These are phyloP conservation scores for Paramecium biaurelia DNA, from an alignment of 73 alveolate species.

Conservation along the genomic window DNA sequence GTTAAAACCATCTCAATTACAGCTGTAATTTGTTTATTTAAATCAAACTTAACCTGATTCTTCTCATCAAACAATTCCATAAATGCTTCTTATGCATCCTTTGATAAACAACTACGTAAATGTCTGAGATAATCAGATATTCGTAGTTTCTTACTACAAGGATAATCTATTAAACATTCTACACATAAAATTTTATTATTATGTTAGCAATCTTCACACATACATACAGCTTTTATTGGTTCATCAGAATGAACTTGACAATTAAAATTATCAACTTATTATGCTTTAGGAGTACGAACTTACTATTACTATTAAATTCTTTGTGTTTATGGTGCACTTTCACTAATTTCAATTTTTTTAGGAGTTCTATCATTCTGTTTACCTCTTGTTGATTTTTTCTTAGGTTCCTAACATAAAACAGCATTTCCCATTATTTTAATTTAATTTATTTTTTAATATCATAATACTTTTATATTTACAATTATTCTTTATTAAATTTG, in stretches of 20 bases:
- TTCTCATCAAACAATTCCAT: slow-evolving; percentile 49
- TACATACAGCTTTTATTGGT: slow-evolving; percentile 15
- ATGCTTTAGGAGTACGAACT: slow-evolving; percentile 39
- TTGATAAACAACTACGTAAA: neutral
- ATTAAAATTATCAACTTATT: slow-evolving; percentile 3
- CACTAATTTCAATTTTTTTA: neutral
- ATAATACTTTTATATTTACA: neutral
- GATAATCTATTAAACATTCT: slow-evolving; percentile 34
- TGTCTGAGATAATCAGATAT: neutral
- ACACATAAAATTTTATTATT: neutral
- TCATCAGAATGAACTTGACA: slow-evolving; percentile 40
- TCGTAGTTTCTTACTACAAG: slow-evolving; percentile 15
- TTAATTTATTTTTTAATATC: neutral
- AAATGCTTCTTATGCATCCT: slow-evolving; percentile 42
- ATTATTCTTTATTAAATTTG: neutral
- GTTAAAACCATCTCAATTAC: neutral
- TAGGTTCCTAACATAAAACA: slow-evolving; percentile 4
- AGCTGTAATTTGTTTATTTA: neutral
- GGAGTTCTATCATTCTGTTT: neutral
- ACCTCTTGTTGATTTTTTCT: neutral
- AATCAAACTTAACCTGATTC: slow-evolving; percentile 23
- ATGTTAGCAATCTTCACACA: slow-evolving; percentile 16
- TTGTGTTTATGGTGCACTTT: neutral
- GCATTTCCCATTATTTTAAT: slow-evolving; percentile 28
- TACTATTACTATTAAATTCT: neutral